Percentiles rank a stretch among this genome's conserved stretches.
phyloP scores from a whole-genome alignment of 345 rosid genomes.

The Cardiospermum halicacabum region DNA sequence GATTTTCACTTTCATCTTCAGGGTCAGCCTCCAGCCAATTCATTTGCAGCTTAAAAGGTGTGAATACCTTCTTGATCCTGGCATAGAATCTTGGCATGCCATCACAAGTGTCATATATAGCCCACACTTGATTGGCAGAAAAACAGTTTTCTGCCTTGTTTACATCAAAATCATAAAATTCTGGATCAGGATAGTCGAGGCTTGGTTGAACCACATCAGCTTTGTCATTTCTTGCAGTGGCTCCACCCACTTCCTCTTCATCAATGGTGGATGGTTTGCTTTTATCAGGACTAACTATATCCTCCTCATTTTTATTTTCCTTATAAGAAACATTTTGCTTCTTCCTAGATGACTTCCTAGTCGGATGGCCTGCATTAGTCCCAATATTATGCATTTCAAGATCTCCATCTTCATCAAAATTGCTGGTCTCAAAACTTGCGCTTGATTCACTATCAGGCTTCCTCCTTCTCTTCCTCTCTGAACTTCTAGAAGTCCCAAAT shows the following conservation, averaged over 20 bases:
- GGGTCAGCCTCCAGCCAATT: slow-evolving; percentile 76
- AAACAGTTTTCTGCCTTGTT: slow-evolving; percentile 38
- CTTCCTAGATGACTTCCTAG: slow-evolving; percentile 49
- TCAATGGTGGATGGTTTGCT: slow-evolving; percentile 9
- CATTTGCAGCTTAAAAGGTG: slow-evolving; percentile 54
- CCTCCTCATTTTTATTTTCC: slow-evolving; percentile 29
- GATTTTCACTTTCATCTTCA: slow-evolving; percentile 25
- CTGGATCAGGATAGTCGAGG: slow-evolving; percentile 56
- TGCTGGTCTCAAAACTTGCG: slow-evolving; percentile 31
- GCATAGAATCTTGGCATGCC: slow-evolving; percentile 89
- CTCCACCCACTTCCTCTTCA: slow-evolving; percentile 22
- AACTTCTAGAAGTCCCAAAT: slow-evolving; percentile 20
- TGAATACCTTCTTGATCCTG: slow-evolving; percentile 43
- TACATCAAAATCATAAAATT: slow-evolving; percentile 65
- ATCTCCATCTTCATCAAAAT: slow-evolving; percentile 26
- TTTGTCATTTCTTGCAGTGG: slow-evolving; percentile 14
- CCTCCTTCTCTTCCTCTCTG: slow-evolving; percentile 34
- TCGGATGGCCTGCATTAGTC: slow-evolving; percentile 15
- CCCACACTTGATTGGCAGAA: slow-evolving; percentile 75
- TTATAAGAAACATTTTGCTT: slow-evolving; percentile 33
- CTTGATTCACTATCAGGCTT: slow-evolving; percentile 28
- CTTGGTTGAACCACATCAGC: slow-evolving; percentile 12
- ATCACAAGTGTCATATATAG: slow-evolving; percentile 67
- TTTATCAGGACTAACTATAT: slow-evolving; percentile 32
- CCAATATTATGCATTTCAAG: slow-evolving; percentile 18